Percentiles rank a stretch among this genome's conserved stretches.
phyloP scores from a whole-genome alignment of 257 asterid species.

The Nicotiana tomentosiformis region DNA sequence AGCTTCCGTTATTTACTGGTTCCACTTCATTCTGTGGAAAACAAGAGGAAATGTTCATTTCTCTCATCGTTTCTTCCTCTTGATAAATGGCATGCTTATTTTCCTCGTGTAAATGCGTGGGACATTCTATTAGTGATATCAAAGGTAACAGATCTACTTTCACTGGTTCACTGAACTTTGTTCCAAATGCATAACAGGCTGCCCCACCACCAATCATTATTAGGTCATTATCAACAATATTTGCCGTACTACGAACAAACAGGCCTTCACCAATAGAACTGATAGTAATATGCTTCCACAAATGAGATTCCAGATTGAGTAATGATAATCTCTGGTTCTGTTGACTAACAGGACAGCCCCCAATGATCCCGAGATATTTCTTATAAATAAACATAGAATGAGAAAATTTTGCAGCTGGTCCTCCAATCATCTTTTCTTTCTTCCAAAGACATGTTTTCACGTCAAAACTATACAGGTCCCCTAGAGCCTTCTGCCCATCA shows the following conservation, averaged over 20 bases:
- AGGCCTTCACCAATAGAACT: slow-evolving; percentile 51
- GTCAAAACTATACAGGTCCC: slow-evolving; percentile 62
- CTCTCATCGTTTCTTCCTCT: slow-evolving; percentile 10
- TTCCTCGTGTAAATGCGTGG: slow-evolving; percentile 10
- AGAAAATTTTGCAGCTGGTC: slow-evolving; percentile 69
- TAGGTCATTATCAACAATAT: slow-evolving; percentile 51
- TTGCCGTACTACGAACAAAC: slow-evolving; percentile 81
- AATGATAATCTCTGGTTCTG: slow-evolving; percentile 49
- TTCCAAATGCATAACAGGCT: slow-evolving; percentile 96
- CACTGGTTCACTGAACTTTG: slow-evolving; percentile 83
- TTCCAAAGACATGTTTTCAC: slow-evolving; percentile 51
- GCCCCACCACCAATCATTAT: slow-evolving; percentile 92
- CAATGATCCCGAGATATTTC: slow-evolving; percentile 62
- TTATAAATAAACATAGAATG: slow-evolving; percentile 76
- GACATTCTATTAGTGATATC: slow-evolving; percentile 26
- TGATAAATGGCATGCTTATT: slow-evolving; percentile 20
- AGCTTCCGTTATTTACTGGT: slow-evolving; percentile 24
- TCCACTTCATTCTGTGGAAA: slow-evolving; percentile 17
- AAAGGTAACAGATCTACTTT: slow-evolving; percentile 52
- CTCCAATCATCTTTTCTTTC: slow-evolving; percentile 46
- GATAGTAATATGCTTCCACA: slow-evolving; percentile 59
- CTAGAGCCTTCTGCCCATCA: slow-evolving; percentile 75
- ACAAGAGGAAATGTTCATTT: slow-evolving; percentile 12
- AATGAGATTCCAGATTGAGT: slow-evolving; percentile 46
- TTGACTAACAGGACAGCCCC: slow-evolving; percentile 86